phyloP scores from a whole-genome alignment of 306 rosid genomes.

The Corylus heterophylla region DNA sequence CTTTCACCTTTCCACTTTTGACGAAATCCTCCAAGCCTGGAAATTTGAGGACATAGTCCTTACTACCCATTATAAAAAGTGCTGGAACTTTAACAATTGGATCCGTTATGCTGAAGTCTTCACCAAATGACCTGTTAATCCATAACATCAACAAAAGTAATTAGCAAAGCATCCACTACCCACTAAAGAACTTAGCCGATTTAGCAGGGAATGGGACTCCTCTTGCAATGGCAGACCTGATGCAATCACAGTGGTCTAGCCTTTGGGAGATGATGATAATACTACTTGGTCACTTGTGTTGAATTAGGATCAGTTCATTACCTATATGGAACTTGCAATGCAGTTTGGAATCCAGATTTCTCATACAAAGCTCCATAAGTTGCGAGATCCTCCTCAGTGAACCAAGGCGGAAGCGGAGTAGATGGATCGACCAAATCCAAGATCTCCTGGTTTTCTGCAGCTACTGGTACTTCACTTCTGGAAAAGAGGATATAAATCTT shows the following conservation, averaged over 20 bases:
- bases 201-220: background rate
- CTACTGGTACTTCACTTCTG: conserved; percentile 64
- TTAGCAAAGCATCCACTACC: conserved; percentile 15
- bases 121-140: conserved; percentile 48
- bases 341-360: conserved; percentile 74
- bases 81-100: conserved; percentile 54
- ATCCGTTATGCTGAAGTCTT: conserved; percentile 41
- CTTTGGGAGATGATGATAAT: background rate
- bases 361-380: conserved; percentile 62
- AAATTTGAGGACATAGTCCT: conserved; percentile 65
- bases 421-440: conserved; percentile 79
- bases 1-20: conserved; percentile 50
- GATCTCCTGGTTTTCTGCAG: conserved; percentile 73
- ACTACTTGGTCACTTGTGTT: background rate
- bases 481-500: conserved; percentile 79
- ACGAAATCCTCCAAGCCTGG: conserved; percentile 63
- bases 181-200: background rate
- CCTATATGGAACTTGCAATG: conserved; percentile 83
- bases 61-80: conserved; percentile 58
- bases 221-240: background rate
- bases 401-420: conserved; percentile 78
- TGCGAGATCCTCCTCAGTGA: conserved; percentile 71
- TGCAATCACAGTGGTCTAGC: background rate
- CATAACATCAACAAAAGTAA: conserved; percentile 10
- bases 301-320: conserved; percentile 21